Evolutionary conservation across 495 filamentous ascomycete species (phyloP), one percentile per base, ranked within the genome.

Genomic region (Xylaria venustula): DNA sequence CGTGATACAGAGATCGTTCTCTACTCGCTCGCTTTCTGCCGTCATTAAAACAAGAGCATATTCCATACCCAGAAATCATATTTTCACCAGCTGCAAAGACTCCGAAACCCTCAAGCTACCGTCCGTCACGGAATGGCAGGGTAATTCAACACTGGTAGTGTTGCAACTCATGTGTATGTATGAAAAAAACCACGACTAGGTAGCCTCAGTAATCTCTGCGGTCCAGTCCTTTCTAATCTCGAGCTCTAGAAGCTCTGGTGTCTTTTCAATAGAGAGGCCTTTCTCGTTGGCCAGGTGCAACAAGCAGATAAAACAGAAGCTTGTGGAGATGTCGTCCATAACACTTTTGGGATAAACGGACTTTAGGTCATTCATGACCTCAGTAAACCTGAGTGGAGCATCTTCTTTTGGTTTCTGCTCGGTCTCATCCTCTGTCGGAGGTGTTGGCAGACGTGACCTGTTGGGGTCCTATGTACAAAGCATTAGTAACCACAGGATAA

Each of bases 221-320:
- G 70, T 76, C 67, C 75, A 78, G 63, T 88, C 85, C 71, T 79
- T 85, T 32, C 73, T 66, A 36, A 88, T 86, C 44, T 76, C 72
- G 64, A 88, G 65, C 68, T 88, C 85, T 17, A 78, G 75, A 64
- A 88, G 68, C 51, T 75, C 79, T 17, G 79, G 75, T 34, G 81
- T 81, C 68, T 85, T 85, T 63, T 82, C 77, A 51, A 88, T 85
- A 12, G 89, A 80, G 54, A 99, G 81, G 5, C 95, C 95, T 76
- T 97, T 95, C 74, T 99, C 95, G 75, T 99, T 99, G 50, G 95
- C 95, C 66, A 99, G 66, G 77, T 99, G 95, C 51, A 99, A 80
- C 54, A 98, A 73, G 67, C 92, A 97, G 69, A 99, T 99, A 76
- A 99, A 99, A 68, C 95, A 96, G 71, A 88, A 99, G 50, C 88